Conservation (phyloP, 148 eudicot genomes). For the Dysphania ambrosioides region DNA sequence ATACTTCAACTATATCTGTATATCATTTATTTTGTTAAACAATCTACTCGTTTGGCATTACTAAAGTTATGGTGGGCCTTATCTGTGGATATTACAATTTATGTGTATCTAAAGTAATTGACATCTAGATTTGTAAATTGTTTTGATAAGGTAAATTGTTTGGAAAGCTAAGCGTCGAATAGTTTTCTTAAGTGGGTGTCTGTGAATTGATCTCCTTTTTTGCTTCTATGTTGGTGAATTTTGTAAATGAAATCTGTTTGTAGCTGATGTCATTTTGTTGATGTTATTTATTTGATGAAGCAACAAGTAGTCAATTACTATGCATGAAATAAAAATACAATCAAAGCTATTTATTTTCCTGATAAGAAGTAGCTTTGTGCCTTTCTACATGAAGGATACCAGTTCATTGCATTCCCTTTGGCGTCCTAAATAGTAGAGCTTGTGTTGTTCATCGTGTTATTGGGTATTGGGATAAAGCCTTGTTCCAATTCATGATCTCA, state of each 20-base stretch:
- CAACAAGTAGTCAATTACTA: background rate
- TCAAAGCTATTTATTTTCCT: too few relatives aligned
- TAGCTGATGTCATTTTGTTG: background rate
- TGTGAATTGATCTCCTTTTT: background rate
- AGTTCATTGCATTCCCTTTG: too few relatives aligned
- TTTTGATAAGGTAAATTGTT: background rate
- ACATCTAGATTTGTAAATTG: background rate
- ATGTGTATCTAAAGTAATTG: background rate
- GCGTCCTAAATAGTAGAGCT: background rate
- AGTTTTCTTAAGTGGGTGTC: background rate
- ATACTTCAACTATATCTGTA: conserved; percentile 10
- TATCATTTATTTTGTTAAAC: background rate
- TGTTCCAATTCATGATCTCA: background rate
- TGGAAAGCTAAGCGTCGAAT: background rate
- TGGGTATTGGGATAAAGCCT: background rate
- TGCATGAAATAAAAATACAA: too few relatives aligned
- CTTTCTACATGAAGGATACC: too few relatives aligned
- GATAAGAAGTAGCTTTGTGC: too few relatives aligned
- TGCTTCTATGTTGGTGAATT: background rate
- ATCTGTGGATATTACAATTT: background rate
- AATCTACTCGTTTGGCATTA: background rate
- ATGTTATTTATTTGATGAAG: background rate
- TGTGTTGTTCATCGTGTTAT: background rate
- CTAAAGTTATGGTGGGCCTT: background rate
- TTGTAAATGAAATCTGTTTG: background rate